Evolutionary conservation across 1,139 yeast species (phyloP).

Genomic region (Yamadazyma buinensis): DNA sequence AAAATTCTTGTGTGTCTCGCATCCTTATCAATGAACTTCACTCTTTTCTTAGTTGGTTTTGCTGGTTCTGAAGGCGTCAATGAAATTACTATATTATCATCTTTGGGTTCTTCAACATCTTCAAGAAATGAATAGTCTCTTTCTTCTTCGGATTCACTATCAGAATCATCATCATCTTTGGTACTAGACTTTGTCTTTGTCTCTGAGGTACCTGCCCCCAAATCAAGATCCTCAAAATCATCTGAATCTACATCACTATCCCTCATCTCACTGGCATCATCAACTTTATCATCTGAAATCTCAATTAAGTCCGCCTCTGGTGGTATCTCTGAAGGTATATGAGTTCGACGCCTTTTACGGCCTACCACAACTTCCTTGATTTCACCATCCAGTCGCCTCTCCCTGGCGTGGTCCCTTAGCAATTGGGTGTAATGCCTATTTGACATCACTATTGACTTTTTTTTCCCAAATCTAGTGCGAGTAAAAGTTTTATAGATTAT

Average conservation of each 20-base stretch:
- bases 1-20: slow-evolving; percentile 50
- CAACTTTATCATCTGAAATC: too few relatives aligned
- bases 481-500: background rate
- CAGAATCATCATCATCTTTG: background rate
- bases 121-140: slow-evolving; percentile 17
- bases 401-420: slow-evolving; percentile 8
- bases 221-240: slow-evolving; percentile 30
- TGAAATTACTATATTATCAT: slow-evolving; percentile 17
- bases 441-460: slow-evolving; percentile 7
- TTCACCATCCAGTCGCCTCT: background rate
- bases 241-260: slow-evolving; percentile 24
- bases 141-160: slow-evolving; percentile 18
- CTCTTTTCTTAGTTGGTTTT: slow-evolving; percentile 16
- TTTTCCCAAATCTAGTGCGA: slow-evolving; percentile 5
- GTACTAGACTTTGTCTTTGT: background rate
- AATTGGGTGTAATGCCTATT: slow-evolving; percentile 8
- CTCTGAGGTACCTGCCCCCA: slow-evolving; percentile 8
- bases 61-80: slow-evolving; percentile 9
- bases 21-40: slow-evolving; percentile 43
- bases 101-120: slow-evolving; percentile 3
- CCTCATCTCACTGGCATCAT: too few relatives aligned
- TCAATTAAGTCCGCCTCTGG: too few relatives aligned
- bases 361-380: background rate
- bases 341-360: slow-evolving; percentile 6
- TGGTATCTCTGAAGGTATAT: too few relatives aligned